Percentiles rank a stretch among this genome's conserved stretches.
These are phyloP conservation scores for Aegilops longissima DNA, from an alignment of 176 grass and related monocot species.

Conservation along the genomic window DNA sequence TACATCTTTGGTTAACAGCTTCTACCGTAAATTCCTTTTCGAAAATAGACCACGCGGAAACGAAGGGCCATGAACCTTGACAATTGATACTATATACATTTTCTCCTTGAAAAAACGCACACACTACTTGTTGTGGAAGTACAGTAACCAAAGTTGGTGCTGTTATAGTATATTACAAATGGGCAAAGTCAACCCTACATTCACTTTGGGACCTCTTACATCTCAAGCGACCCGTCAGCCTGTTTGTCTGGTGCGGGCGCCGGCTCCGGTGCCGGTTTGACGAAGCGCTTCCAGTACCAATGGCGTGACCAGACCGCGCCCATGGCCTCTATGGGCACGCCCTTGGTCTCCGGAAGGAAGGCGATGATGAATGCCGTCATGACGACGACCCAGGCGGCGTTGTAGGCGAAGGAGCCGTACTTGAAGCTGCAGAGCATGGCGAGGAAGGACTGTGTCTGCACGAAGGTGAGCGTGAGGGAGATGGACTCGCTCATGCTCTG, in stretches of 20 bases:
- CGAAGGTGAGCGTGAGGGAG: slow-evolving; percentile 33
- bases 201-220: not conserved
- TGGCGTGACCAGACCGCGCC: slow-evolving; percentile 37
- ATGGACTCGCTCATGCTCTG: slow-evolving; percentile 48
- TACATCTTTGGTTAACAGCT: not conserved
- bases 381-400: slow-evolving; percentile 37
- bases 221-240: not conserved
- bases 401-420: slow-evolving; percentile 44
- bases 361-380: slow-evolving; percentile 42
- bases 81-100: not conserved
- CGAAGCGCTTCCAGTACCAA: slow-evolving; percentile 56
- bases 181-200: not conserved
- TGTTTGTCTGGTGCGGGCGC: not conserved
- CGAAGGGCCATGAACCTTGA: no score
- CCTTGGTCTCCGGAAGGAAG: slow-evolving; percentile 82
- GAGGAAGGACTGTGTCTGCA: slow-evolving; percentile 41
- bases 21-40: not conserved
- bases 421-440: slow-evolving; percentile 43
- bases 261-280: not conserved
- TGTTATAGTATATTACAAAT: not conserved
- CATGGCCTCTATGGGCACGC: slow-evolving; percentile 73
- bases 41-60: not conserved
- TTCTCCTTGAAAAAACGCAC: not conserved
- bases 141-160: no score
- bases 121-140: not conserved